These are phyloP conservation scores for Plectosphaerella plurivora DNA, from an alignment of 2,329 filamentous ascomycete species.

Conservation along the genomic window DNA sequence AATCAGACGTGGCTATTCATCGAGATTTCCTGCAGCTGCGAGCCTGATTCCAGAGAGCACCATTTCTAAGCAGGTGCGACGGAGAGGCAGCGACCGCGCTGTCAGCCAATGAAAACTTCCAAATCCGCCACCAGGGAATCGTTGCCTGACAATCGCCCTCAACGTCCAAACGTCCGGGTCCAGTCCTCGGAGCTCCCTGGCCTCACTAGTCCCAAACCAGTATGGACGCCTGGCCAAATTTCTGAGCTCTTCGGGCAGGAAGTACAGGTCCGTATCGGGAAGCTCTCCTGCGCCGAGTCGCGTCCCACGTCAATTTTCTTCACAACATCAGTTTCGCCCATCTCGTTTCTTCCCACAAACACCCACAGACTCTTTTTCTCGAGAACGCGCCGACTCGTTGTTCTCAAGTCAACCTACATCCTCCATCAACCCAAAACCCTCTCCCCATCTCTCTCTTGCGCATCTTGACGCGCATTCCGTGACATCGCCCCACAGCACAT, in stretches of 20 bases:
- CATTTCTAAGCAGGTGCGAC: too few species aligned
- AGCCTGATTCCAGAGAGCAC: too few species aligned
- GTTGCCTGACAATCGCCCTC: too few species aligned
- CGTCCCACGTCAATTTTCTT: slow-evolving; percentile 3
- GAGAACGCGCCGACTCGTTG: neutral
- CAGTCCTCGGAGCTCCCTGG: neutral
- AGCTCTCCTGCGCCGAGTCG: neutral
- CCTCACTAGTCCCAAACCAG: neutral
- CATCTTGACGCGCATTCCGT: neutral
- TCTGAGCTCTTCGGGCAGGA: neutral
- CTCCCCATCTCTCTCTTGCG: neutral
- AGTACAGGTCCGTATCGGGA: neutral
- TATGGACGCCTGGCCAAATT: neutral
- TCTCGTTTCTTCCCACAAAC: neutral
- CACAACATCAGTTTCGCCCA: neutral
- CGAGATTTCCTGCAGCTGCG: too few species aligned
- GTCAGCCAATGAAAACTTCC: too few species aligned
- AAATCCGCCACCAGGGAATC: too few species aligned
- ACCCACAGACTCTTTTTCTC: neutral
- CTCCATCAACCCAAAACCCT: neutral
- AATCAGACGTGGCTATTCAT: too few species aligned
- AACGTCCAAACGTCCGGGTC: neutral
- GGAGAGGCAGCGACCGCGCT: too few species aligned
- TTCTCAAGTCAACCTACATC: neutral
- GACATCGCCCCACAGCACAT: neutral